A percentile compares a stretch with the other conserved stretches of the same genome.
These are phyloP conservation scores for Tricholomella constricta DNA, from an alignment of 768 basidiomycete genomes.

Conservation along the genomic window DNA sequence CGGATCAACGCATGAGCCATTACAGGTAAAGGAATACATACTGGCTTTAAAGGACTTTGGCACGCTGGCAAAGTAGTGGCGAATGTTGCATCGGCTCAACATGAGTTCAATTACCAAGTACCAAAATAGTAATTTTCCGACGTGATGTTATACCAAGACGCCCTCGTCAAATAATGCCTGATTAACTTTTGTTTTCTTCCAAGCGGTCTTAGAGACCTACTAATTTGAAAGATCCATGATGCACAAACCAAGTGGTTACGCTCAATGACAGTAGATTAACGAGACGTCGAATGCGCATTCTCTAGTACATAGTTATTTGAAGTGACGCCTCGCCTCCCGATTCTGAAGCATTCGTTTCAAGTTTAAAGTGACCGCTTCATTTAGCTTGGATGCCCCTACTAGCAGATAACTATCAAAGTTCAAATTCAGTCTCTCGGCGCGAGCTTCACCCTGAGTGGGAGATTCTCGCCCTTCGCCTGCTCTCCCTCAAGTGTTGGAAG, in stretches of 20 bases:
- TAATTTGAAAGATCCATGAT: no score
- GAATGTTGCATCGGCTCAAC: conserved; percentile 16
- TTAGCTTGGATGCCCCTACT: no score
- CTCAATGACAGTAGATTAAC: no score
- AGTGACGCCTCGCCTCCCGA: no score
- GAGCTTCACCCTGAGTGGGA: conserved; percentile 41
- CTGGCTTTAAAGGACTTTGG: conserved; percentile 5
- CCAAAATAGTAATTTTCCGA: not conserved
- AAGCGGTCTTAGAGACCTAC: no score
- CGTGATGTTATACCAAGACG: conserved; percentile 5
- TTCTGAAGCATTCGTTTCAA: no score
- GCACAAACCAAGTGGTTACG: no score
- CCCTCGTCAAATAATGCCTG: conserved; percentile 11
- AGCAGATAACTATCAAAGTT: no score
- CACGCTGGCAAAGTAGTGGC: conserved; percentile 4
- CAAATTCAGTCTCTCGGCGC: conserved; percentile 40
- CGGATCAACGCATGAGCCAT: not conserved
- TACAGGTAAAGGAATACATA: not conserved
- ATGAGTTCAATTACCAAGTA: conserved; percentile 7
- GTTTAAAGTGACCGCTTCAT: no score
- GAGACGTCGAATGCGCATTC: no score
- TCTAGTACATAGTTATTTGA: no score
- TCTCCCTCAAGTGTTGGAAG: conserved; percentile 49
- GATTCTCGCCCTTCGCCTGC: conserved; percentile 43
- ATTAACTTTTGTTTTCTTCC: no score